Evolutionary conservation across 805 yeast genomes (phyloP).

Genomic region (Barnettozyma salicaria): DNA sequence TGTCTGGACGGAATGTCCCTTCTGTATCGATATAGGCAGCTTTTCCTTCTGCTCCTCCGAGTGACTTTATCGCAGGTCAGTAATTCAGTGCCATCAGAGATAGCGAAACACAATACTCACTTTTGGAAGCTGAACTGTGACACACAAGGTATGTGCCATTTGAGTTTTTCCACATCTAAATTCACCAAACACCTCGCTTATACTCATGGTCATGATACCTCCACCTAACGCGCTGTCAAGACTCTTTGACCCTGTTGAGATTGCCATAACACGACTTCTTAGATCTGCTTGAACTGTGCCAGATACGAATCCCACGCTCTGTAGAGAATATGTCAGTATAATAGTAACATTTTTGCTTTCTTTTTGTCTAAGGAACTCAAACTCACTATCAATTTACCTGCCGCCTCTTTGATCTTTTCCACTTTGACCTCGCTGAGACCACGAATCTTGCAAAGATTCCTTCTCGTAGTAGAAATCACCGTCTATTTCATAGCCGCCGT

Average conservation of each 20-base stretch:
- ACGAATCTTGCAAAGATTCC: slow-evolving; percentile 57
- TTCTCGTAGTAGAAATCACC: slow-evolving; percentile 54
- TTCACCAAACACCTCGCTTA: slow-evolving; percentile 77
- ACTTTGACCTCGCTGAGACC: slow-evolving; percentile 76
- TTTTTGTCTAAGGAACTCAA: not conserved
- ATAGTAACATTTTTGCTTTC: not conserved
- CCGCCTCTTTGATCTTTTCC: slow-evolving; percentile 69
- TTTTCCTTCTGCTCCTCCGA: slow-evolving; percentile 81
- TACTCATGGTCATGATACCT: slow-evolving; percentile 69
- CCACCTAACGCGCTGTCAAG: slow-evolving; percentile 68
- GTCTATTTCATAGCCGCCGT: slow-evolving; percentile 28
- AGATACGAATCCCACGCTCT: slow-evolving; percentile 65
- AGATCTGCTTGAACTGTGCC: slow-evolving; percentile 64
- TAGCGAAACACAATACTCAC: slow-evolving; percentile 16
- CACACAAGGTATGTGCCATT: slow-evolving; percentile 71
- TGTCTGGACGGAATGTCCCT: slow-evolving; percentile 75
- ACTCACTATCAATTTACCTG: slow-evolving; percentile 47
- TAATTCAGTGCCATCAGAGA: not conserved
- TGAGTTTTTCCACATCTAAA: slow-evolving; percentile 82
- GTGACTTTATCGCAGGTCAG: slow-evolving; percentile 26
- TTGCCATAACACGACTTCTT: slow-evolving; percentile 53
- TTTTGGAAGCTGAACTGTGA: slow-evolving; percentile 65
- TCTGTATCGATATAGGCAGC: slow-evolving; percentile 77
- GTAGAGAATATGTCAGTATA: not conserved
- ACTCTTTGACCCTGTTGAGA: slow-evolving; percentile 69